These are phyloP conservation scores for Leucosporidium scottii DNA, from an alignment of 768 basidiomycete species.

Conservation along the genomic window DNA sequence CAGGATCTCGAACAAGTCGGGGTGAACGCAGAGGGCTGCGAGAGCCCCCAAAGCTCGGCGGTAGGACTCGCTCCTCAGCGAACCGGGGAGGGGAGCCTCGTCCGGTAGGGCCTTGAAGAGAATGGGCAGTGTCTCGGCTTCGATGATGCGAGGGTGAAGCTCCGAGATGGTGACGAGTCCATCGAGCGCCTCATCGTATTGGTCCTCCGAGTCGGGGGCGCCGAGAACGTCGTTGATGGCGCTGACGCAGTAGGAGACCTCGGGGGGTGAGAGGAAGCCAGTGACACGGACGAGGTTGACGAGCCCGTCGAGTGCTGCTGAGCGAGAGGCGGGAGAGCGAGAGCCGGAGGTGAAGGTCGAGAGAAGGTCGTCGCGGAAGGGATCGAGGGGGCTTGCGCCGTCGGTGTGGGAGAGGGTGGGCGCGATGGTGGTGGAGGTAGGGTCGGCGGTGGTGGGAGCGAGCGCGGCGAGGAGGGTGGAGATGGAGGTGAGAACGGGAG, in stretches of 20 bases:
- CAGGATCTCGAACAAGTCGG: slow-evolving; percentile 74
- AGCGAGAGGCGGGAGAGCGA: slow-evolving; percentile 46
- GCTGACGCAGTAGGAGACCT: slow-evolving; percentile 71
- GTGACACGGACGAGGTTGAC: slow-evolving; percentile 60
- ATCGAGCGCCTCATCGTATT: slow-evolving; percentile 38
- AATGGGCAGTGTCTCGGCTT: slow-evolving; percentile 67
- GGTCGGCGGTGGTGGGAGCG: not conserved
- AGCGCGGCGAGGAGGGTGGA: slow-evolving; percentile 24
- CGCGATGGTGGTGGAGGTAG: not conserved
- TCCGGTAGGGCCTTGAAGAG: slow-evolving; percentile 70
- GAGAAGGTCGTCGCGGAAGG: slow-evolving; percentile 42
- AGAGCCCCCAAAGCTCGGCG: slow-evolving; percentile 48
- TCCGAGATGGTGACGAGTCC: slow-evolving; percentile 38
- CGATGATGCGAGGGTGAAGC: slow-evolving; percentile 43
- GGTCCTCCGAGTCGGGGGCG: slow-evolving; percentile 16
- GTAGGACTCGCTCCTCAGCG: slow-evolving; percentile 54
- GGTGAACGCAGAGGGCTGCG: slow-evolving; percentile 62
- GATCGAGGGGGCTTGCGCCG: slow-evolving; percentile 13
- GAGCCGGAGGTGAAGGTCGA: slow-evolving; percentile 53
- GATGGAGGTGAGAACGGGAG: slow-evolving; percentile 27
- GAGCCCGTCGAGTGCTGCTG: slow-evolving; percentile 60
- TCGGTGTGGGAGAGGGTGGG: slow-evolving; percentile 1
- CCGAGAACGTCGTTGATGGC: slow-evolving; percentile 64
- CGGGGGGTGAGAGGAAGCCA: slow-evolving; percentile 59
- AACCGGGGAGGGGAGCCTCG: slow-evolving; percentile 54